Base-by-base conservation (phyloP, 2,329 filamentous ascomycete genomes). In the Neofusicoccum laricinum region DNA sequence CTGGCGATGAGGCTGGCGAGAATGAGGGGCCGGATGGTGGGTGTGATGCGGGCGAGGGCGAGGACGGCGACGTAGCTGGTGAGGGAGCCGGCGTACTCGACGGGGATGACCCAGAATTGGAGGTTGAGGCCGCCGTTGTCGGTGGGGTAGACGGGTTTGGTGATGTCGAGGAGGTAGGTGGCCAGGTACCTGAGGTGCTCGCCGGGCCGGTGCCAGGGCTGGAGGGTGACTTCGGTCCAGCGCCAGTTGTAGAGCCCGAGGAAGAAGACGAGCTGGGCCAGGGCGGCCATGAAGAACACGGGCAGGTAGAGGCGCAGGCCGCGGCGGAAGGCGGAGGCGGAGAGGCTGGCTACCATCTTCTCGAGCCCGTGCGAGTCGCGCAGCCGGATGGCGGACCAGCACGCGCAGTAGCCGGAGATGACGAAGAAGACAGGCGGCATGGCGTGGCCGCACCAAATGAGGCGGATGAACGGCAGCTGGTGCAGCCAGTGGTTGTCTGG, bases 361-460 rank as follows among this genome's bases (percentile, higher is more conserved):
- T 68, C 63, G 41, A 69, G 67, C 14, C 78, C 75, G n/a, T 73
- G 70, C 11, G 73, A 66, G 21, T 78, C 73, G 41, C 80, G 77
- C n/a, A 75, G 66, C 0, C 68, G 64, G 61, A 80, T 64, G 7
- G 79, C 79, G 61, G 79, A 79, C 4, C 70, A 67, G 0, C 78
- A 77, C 11, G 81, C 69, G 14, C 79, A 79, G 62, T 80, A 80
- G 36, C 78, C 79, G 2, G 78, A 80, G 3, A 81, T 68, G 45
- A 80, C 77, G 66, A 80, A 80, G 71, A 81, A 81, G 61, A 74
- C 72, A 12, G 76, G 72, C 17, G 82, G 81, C 1, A 73, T 89
- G 86, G 0, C 87, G 86, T 51, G 58, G 1, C 86, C 86, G 0
- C 81, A 79, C 71, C 90, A 88, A 68, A 90, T 81, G 36, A 78